Evolutionary conservation across 352 stramenopile species (phyloP).

Genomic region (Discostella stelligera): DNA sequence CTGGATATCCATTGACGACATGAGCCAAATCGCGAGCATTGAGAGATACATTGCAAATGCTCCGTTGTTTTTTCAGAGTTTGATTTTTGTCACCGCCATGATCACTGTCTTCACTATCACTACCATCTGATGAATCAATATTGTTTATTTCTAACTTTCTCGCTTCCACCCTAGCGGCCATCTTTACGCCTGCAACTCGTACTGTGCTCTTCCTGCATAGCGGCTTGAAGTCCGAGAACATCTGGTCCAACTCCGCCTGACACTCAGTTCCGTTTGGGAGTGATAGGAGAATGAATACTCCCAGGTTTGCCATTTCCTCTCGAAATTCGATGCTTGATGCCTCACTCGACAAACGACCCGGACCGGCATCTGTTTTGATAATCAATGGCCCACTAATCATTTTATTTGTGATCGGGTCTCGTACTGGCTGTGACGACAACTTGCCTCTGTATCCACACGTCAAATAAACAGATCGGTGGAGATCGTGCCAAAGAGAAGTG

Average conservation of each 20-base stretch:
- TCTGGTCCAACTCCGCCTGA: slow-evolving; percentile 22
- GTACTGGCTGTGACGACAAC: background rate
- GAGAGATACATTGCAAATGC: slow-evolving; percentile 21
- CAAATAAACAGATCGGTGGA: background rate
- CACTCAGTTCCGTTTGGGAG: slow-evolving; percentile 14
- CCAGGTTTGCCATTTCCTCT: slow-evolving; percentile 2
- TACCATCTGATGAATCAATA: background rate
- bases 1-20: slow-evolving; percentile 16
- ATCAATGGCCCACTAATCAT: slow-evolving; percentile 13
- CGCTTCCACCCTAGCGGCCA: slow-evolving; percentile 1
- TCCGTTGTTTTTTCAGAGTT: background rate
- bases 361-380: slow-evolving; percentile 17
- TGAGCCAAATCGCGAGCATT: slow-evolving; percentile 1
- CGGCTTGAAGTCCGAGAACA: slow-evolving; percentile 15
- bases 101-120: background rate
- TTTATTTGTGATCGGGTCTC: background rate
- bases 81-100: background rate
- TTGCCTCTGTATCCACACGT: background rate
- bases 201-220: slow-evolving; percentile 2
- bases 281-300: slow-evolving; percentile 16
- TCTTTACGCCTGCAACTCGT: slow-evolving; percentile 13
- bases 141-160: background rate
- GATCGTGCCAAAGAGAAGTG: background rate
- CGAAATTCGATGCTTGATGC: slow-evolving; percentile 6
- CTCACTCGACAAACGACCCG: slow-evolving; percentile 16